Percentiles rank a stretch among this genome's conserved stretches.
These are phyloP conservation scores for Hsuehochloa calcarea DNA, from an alignment of 176 grass and related monocot genomes.

Conservation along the genomic window DNA sequence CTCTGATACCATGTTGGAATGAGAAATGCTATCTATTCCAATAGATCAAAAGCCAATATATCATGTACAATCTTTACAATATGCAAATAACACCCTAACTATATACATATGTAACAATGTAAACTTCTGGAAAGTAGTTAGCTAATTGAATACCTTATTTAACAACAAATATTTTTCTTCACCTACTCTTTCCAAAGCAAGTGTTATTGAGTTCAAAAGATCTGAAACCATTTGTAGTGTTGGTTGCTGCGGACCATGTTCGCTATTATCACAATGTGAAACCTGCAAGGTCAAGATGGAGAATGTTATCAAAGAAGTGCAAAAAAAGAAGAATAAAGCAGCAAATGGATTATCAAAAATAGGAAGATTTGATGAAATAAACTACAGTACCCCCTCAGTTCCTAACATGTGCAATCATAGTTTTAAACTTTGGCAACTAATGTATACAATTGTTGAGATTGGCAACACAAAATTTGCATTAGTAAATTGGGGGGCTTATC, in stretches of 20 bases:
- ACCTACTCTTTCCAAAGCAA: conserved; percentile 65
- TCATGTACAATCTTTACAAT: too few relatives aligned
- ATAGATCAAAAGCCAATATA: too few relatives aligned
- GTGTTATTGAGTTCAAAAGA: conserved; percentile 71
- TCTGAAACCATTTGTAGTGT: conserved; percentile 63
- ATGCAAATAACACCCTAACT: too few relatives aligned
- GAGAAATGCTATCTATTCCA: too few relatives aligned
- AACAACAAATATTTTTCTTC: conserved; percentile 94
- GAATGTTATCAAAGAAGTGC: background rate
- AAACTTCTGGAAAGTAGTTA: background rate
- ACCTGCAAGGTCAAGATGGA: conserved; percentile 40
- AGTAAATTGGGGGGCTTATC: background rate
- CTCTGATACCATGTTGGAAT: too few relatives aligned
- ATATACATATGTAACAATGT: background rate
- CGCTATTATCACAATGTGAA: conserved; percentile 34
- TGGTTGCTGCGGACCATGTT: conserved; percentile 55
- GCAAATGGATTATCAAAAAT: background rate
- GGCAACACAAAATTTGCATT: background rate
- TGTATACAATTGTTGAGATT: background rate
- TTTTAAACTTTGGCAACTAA: background rate
- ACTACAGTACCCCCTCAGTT: background rate
- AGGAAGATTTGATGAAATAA: background rate
- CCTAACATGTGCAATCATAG: background rate
- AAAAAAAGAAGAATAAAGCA: conserved; percentile 11
- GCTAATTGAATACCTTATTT: conserved; percentile 71